Evolutionary conservation across 108 stramenopile genomes (phyloP).

Genomic region (Fragilaria radians): DNA sequence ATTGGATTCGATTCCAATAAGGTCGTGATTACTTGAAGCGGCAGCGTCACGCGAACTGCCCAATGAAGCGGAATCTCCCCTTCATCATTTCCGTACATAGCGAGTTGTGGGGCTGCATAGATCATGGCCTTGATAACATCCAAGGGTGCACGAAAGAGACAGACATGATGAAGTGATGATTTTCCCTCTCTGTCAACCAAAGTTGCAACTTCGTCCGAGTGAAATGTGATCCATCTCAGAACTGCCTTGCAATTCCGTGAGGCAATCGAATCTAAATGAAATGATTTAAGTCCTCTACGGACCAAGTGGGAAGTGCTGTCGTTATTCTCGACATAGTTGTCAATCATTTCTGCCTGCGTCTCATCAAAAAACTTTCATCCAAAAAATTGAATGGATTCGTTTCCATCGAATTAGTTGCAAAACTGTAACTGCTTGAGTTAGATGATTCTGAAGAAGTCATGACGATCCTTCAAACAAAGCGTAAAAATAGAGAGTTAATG

Average conservation of each 20-base stretch:
- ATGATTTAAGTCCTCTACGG: neutral
- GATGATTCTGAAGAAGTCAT: no score
- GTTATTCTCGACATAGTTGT: no score
- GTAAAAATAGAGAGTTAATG: no score
- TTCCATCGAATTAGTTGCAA: no score
- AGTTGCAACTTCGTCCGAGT: slow-evolving; percentile 16
- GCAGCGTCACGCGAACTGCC: slow-evolving; percentile 23
- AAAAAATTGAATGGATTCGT: no score
- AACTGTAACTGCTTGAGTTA: no score
- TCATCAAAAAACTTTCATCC: no score
- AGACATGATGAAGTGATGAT: slow-evolving; percentile 20
- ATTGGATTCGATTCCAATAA: slow-evolving; percentile 16
- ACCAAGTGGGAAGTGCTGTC: neutral
- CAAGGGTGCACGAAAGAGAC: slow-evolving; percentile 18
- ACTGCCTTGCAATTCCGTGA: slow-evolving; percentile 17
- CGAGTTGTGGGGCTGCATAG: slow-evolving; percentile 22
- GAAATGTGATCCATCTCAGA: slow-evolving; percentile 23
- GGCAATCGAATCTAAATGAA: slow-evolving; percentile 20
- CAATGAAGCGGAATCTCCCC: slow-evolving; percentile 31
- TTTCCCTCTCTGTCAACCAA: slow-evolving; percentile 22
- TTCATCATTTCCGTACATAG: slow-evolving; percentile 16
- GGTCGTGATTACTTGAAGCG: slow-evolving; percentile 3
- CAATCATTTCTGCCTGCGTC: no score
- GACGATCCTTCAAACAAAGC: no score
- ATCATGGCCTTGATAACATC: slow-evolving; percentile 19